These are phyloP conservation scores for Wickerhamomyces kurtzmanii DNA, from an alignment of 805 yeast species.

Conservation along the genomic window DNA sequence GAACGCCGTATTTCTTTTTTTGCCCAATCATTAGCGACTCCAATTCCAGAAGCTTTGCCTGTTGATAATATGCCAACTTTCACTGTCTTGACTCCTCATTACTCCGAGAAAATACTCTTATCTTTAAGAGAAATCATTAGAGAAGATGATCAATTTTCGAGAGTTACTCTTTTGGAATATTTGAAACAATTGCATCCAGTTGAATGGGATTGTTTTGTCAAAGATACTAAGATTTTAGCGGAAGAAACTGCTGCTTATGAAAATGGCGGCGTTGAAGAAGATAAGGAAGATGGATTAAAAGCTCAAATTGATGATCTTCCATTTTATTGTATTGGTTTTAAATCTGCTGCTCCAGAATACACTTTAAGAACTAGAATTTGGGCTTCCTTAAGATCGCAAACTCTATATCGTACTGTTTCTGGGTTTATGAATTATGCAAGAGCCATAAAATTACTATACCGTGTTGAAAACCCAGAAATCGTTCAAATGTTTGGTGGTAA, in stretches of 20 bases:
- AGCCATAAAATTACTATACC: constrained; percentile 86
- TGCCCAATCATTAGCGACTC: constrained; percentile 97
- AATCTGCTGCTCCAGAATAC: constrained; percentile 95
- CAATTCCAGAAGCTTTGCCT: constrained; percentile 97
- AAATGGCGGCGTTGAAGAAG: constrained; percentile 31
- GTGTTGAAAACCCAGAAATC: constrained; percentile 91
- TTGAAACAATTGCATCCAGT: constrained; percentile 91
- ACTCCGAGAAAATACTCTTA: constrained; percentile 85
- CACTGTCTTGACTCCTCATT: constrained; percentile 94
- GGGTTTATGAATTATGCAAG: constrained; percentile 98
- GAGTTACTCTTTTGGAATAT: constrained; percentile 89
- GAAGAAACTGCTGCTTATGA: constrained; percentile 83
- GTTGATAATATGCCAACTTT: constrained; percentile 99
- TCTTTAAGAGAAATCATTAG: constrained; percentile 94
- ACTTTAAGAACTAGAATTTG: constrained; percentile 94
- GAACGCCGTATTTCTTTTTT: constrained; percentile 99
- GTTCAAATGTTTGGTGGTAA: constrained; percentile 98
- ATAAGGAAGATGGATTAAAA: constrained; percentile 62
- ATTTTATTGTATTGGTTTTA: constrained; percentile 93
- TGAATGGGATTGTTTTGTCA: constrained; percentile 97
- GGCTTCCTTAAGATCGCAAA: constrained; percentile 97
- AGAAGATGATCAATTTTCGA: constrained; percentile 94
- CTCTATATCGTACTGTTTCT: constrained; percentile 91
- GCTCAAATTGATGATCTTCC: constrained; percentile 87
- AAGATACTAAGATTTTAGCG: constrained; percentile 90